Percentiles rank a stretch among this genome's conserved stretches.
These are phyloP conservation scores for Schrenkiella parvula DNA, from an alignment of 345 rosid species.

Conservation along the genomic window DNA sequence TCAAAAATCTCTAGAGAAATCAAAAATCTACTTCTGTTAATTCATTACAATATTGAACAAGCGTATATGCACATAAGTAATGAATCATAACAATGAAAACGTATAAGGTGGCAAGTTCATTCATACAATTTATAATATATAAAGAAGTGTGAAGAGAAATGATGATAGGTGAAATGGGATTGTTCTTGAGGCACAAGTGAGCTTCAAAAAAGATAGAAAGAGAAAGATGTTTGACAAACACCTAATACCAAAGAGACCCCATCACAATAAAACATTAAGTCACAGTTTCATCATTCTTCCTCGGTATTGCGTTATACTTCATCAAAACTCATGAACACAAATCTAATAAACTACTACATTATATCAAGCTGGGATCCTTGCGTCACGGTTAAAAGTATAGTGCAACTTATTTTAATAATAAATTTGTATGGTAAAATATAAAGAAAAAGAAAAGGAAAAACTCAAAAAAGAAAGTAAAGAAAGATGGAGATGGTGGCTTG, in stretches of 20 bases:
- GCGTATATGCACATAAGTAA: not conserved
- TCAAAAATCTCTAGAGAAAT: not conserved
- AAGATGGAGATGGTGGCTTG: conserved; percentile 37
- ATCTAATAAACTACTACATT: conserved; percentile 15
- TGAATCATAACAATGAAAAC: not conserved
- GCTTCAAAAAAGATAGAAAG: conserved; percentile 9
- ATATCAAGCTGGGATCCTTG: conserved; percentile 21
- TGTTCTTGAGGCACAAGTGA: conserved; percentile 46
- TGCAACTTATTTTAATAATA: conserved; percentile 9
- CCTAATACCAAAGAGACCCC: conserved; percentile 51
- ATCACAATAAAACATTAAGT: conserved; percentile 32
- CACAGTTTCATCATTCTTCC: conserved; percentile 33
- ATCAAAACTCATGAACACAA: conserved; percentile 23
- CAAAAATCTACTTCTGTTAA: not conserved
- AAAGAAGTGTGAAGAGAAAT: conserved; percentile 49
- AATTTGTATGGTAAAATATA: not conserved
- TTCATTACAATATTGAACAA: not conserved
- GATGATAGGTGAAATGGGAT: conserved; percentile 58
- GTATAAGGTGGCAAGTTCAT: not conserved
- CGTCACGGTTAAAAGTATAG: conserved; percentile 26
- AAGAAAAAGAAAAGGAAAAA: not conserved
- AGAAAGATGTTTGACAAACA: conserved; percentile 50
- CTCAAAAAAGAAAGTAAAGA: not conserved
- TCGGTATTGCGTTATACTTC: conserved; percentile 27
- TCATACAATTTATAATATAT: not conserved